Percentiles rank a stretch among this genome's conserved stretches.
phyloP scores from a whole-genome alignment of 148 eudicot genomes.

The Rhododendron henanense region DNA sequence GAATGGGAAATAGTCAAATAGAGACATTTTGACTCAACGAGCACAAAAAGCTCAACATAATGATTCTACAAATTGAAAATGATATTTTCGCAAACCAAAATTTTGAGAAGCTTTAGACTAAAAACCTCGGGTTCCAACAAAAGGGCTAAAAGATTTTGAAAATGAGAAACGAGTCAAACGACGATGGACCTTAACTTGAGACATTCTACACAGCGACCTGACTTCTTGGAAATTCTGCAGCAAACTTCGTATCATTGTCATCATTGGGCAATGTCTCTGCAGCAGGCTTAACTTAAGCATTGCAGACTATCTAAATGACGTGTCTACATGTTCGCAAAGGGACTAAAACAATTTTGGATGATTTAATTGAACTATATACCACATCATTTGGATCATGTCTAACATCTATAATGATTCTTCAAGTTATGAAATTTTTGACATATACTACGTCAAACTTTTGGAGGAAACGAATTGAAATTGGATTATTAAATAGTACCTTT shows the following conservation, averaged over 20 bases:
- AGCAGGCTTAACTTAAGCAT: not conserved
- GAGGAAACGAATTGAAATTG: not conserved
- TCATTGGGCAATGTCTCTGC: not conserved
- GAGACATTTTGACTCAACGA: too few species aligned
- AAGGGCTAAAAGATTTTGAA: not conserved
- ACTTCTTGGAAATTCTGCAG: not conserved
- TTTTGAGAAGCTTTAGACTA: not conserved
- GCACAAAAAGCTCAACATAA: too few species aligned
- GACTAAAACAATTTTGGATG: not conserved
- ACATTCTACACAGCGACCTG: not conserved
- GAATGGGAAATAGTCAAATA: too few species aligned
- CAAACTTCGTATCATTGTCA: not conserved
- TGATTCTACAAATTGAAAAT: not conserved
- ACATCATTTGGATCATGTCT: not conserved
- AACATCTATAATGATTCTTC: not conserved
- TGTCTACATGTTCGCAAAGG: not conserved
- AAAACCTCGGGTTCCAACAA: not conserved
- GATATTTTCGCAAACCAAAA: not conserved
- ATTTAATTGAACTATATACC: not conserved
- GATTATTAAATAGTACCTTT: constrained; percentile 18
- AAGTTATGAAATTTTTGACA: too few species aligned
- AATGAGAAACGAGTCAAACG: too few species aligned
- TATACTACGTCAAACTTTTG: not conserved
- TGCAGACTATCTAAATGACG: not conserved
- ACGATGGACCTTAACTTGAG: not conserved